These are phyloP conservation scores for Mycena kentingensis DNA, from an alignment of 768 basidiomycete genomes.

Conservation along the genomic window DNA sequence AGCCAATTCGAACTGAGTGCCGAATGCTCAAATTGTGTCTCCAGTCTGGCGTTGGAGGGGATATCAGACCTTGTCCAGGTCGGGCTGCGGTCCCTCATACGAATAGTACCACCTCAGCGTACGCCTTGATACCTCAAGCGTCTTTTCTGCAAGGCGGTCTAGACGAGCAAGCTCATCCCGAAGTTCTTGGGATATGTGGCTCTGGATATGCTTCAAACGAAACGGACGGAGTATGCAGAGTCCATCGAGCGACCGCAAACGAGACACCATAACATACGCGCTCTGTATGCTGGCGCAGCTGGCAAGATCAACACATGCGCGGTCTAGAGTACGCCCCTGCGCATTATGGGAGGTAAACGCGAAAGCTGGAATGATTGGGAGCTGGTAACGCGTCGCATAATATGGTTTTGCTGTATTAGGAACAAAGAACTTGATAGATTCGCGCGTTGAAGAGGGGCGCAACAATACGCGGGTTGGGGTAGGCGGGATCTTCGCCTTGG, in stretches of 20 bases:
- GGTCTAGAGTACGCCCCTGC: slow-evolving; percentile 10
- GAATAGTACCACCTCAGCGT: too few species aligned
- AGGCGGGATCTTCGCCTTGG: not conserved
- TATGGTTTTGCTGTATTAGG: slow-evolving; percentile 6
- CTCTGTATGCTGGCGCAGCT: slow-evolving; percentile 6
- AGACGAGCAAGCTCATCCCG: slow-evolving; percentile 2
- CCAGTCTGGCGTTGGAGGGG: too few species aligned
- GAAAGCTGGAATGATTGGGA: slow-evolving; percentile 16
- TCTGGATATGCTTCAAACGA: not conserved
- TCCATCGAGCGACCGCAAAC: not conserved
- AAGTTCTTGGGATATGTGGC: slow-evolving; percentile 10
- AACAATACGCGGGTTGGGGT: slow-evolving; percentile 8
- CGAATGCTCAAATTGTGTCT: too few species aligned
- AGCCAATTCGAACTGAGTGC: too few species aligned
- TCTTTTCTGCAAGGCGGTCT: not conserved
- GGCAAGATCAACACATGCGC: slow-evolving; percentile 4
- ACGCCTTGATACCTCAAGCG: too few species aligned
- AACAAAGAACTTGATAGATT: slow-evolving; percentile 10
- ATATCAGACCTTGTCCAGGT: too few species aligned
- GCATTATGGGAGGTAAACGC: slow-evolving; percentile 15
- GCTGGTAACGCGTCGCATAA: slow-evolving; percentile 14
- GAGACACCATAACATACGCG: slow-evolving; percentile 14
- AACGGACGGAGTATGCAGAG: slow-evolving; percentile 13
- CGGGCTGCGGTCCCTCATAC: too few species aligned
- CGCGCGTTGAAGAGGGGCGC: not conserved